Percentiles rank a stretch among this genome's conserved stretches.
Evolutionary conservation across 805 yeast genomes (phyloP).

Genomic region (Pichia deserticola): DNA sequence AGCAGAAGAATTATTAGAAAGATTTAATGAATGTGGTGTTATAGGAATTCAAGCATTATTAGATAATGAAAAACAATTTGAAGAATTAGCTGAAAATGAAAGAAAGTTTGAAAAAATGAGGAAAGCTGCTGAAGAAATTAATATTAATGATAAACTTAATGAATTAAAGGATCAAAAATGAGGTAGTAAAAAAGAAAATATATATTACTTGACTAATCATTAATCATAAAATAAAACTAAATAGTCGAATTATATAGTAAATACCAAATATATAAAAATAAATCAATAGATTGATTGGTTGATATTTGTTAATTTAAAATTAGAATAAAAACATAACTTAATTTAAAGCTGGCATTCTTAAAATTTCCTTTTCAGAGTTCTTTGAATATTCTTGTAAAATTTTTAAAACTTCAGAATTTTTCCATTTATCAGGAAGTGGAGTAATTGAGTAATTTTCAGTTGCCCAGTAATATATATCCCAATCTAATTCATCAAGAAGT

Average conservation of each 20-base stretch:
- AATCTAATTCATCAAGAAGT: constrained; percentile 88
- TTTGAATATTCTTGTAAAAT: constrained; percentile 66
- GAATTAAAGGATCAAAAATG: neutral
- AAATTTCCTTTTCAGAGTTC: constrained; percentile 61
- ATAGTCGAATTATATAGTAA: too few relatives aligned
- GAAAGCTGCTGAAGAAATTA: constrained; percentile 9
- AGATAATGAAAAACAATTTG: constrained; percentile 66
- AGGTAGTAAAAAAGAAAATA: too few relatives aligned
- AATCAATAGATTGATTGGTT: too few relatives aligned
- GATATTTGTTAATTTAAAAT: too few relatives aligned
- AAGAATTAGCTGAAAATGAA: constrained; percentile 39
- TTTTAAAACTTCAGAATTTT: constrained; percentile 53
- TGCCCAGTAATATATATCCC: constrained; percentile 99
- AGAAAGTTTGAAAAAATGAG: constrained; percentile 7
- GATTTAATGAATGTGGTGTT: constrained; percentile 73
- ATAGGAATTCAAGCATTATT: constrained; percentile 72
- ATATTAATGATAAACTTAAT: constrained; percentile 1
- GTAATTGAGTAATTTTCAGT: constrained; percentile 74
- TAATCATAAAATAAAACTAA: too few relatives aligned
- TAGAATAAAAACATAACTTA: neutral
- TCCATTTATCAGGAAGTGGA: constrained; percentile 86
- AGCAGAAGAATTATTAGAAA: constrained; percentile 70
- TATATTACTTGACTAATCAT: too few relatives aligned
- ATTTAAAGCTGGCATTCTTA: constrained; percentile 78
- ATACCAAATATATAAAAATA: too few relatives aligned